Evolutionary conservation across 1,284 basidiomycete genomes (phyloP).

Genomic region (Peniophora sp.): DNA sequence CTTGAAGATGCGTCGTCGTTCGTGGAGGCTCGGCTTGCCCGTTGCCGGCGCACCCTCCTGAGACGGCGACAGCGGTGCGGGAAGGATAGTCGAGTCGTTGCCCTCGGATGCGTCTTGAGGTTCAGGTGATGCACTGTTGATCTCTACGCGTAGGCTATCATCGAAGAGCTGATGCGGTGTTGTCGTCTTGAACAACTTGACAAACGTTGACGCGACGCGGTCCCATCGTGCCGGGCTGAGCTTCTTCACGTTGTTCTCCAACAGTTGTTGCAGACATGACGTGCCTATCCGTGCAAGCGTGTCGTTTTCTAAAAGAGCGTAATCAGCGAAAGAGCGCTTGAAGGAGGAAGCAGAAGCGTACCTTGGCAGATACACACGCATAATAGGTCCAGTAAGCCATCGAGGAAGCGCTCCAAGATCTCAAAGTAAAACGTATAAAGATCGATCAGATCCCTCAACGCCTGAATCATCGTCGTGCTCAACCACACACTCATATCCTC

Average conservation of each 20-base stretch:
- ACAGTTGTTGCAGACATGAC: conserved; percentile 91
- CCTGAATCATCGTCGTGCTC: conserved; percentile 99
- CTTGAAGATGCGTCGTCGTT: conserved; percentile 89
- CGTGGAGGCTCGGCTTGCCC: conserved; percentile 46
- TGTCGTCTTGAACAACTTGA: conserved; percentile 93
- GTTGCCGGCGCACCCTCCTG: conserved; percentile 42
- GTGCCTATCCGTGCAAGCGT: conserved; percentile 97
- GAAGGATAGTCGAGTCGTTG: conserved; percentile 66
- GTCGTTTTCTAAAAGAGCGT: conserved; percentile 73
- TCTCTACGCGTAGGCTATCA: conserved; percentile 75
- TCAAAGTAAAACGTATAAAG: conserved; percentile 97
- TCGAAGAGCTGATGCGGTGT: conserved; percentile 98
- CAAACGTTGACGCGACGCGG: conserved; percentile 87
- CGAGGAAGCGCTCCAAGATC: conserved; percentile 83
- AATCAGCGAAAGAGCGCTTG: conserved; percentile 1
- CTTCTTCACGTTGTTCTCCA: conserved; percentile 92
- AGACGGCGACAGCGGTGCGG: conserved; percentile 65
- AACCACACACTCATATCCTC: conserved; percentile 99
- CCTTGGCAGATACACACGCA: conserved; percentile 99
- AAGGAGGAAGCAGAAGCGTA: conserved; percentile 25
- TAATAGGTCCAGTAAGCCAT: conserved; percentile 87
- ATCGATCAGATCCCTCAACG: conserved; percentile 90
- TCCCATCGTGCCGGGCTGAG: conserved; percentile 87
- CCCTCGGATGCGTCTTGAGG: conserved; percentile 49
- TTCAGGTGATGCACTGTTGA: conserved; percentile 54